These are phyloP conservation scores for Debaryomyces nepalensis DNA, from an alignment of 1,139 yeast genomes.

Conservation along the genomic window DNA sequence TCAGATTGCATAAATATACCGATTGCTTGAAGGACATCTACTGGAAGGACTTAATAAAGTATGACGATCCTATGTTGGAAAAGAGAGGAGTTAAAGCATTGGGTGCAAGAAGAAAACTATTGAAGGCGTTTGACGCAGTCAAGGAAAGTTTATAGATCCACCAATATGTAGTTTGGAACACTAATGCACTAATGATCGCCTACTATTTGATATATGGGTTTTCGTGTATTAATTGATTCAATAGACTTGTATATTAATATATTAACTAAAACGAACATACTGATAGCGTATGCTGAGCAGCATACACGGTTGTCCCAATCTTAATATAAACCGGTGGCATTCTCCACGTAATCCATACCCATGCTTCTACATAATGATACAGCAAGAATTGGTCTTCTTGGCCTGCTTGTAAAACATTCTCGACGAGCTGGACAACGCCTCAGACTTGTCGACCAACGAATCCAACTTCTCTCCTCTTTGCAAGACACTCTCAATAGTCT, in stretches of 20 bases:
- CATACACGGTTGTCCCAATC: not conserved
- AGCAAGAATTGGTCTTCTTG: constrained; percentile 95
- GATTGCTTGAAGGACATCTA: constrained; percentile 73
- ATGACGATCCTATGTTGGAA: constrained; percentile 72
- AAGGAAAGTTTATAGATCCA: constrained; percentile 26
- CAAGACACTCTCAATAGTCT: constrained; percentile 91
- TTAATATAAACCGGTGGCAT: not conserved
- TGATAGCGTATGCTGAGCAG: no score
- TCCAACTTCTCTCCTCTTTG: constrained; percentile 97
- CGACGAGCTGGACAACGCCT: constrained; percentile 85
- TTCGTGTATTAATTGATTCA: constrained; percentile 9
- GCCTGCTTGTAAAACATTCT: constrained; percentile 97
- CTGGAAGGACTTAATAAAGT: constrained; percentile 79
- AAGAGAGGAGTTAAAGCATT: constrained; percentile 86
- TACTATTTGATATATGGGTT: constrained; percentile 17
- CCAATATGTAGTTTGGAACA: not conserved
- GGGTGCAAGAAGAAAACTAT: constrained; percentile 90
- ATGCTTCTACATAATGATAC: constrained; percentile 64
- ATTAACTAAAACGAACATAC: constrained; percentile 6
- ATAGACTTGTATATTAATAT: constrained; percentile 10
- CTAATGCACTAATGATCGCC: constrained; percentile 5
- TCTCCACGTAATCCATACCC: not conserved
- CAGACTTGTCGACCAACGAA: constrained; percentile 91
- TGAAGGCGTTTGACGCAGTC: constrained; percentile 89
- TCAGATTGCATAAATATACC: constrained; percentile 92